Evolutionary conservation across 2,329 filamentous ascomycete species (phyloP).

Genomic region (Pseudogymnoascus sp.): DNA sequence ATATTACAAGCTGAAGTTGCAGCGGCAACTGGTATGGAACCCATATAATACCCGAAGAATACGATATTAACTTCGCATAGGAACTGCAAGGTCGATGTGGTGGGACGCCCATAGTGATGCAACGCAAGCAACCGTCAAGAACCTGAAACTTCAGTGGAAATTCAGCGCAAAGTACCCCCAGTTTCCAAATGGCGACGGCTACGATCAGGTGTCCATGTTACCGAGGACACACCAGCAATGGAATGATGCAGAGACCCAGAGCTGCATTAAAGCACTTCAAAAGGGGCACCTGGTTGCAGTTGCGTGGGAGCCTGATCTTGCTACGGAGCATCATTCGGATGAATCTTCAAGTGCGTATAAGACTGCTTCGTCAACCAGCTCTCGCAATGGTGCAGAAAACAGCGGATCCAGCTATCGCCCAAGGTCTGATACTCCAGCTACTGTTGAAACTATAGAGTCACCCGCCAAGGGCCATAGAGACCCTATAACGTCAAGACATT

Average conservation of each 20-base stretch:
- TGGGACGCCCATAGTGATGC: background rate
- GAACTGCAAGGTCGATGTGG: background rate
- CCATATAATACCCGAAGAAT: background rate
- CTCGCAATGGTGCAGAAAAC: background rate
- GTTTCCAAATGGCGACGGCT: background rate
- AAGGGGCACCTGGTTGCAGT: background rate
- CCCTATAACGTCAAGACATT: background rate
- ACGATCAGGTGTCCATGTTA: background rate
- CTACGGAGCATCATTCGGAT: background rate
- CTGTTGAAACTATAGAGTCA: background rate
- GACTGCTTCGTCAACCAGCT: background rate
- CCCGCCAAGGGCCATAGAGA: background rate
- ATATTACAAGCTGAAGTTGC: background rate
- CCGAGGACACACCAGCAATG: background rate
- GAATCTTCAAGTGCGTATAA: background rate
- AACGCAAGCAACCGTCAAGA: background rate
- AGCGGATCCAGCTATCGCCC: background rate
- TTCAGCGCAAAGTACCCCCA: background rate
- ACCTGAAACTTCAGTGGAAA: background rate
- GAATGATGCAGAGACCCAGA: background rate
- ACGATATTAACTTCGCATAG: background rate
- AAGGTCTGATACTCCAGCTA: background rate
- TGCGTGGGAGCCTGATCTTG: background rate
- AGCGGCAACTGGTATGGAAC: background rate
- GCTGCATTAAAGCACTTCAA: background rate